Base-by-base conservation (phyloP, 768 basidiomycete species). In the Leucocoprinus leucothites region DNA sequence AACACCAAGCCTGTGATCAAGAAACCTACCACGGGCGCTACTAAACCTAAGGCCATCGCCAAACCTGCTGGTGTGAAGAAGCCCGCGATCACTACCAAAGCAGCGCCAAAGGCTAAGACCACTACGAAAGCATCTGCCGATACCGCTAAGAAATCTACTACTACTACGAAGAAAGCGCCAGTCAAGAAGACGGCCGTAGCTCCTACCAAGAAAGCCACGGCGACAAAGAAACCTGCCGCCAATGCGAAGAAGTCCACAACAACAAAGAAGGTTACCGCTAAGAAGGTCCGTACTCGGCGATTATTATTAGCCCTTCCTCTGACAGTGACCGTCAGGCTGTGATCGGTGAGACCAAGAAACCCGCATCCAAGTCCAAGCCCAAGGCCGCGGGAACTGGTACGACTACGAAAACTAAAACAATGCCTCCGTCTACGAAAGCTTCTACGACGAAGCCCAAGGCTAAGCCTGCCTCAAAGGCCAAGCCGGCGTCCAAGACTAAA, bases 271-370 rank as follows among this genome's bases (percentile, higher is more conserved):
- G 61, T 60, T 14, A 51, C 71, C 25, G 53, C 68, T 19, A 87
- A 87, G 79, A 87, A 86, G 79, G 86, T 84, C 42, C 35, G 60
- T 58, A 0, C 19, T 16, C 14, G 28, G 38, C 28, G 16, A 22
- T 45, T 22, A 38, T 38, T 38, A 11, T n/a, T 38, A n/a, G 38
- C 16, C 4, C 16, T 4, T 6, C 7, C 31, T 47, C 48, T 47
- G 49, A 40, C 28, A 26, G 42, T 8, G 21, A 28, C 13, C 35
- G 8, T n/a, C 31, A 43, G 76, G 60, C 74, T 43, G 65, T 74
- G 21, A 73, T 63, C n/a, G 74, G 72, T 25, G 72, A 71, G 40
- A 56, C 67, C 9, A 76, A 76, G 64, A 75, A 75, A 57, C 61
- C 71, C 13, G 61, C 58, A 6, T 59, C 66, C 24, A 73, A 71